Evolutionary conservation across 2,329 filamentous ascomycete genomes (phyloP), one percentile per base, ranked within the genome.

Genomic region (Talaromyces sp.): DNA sequence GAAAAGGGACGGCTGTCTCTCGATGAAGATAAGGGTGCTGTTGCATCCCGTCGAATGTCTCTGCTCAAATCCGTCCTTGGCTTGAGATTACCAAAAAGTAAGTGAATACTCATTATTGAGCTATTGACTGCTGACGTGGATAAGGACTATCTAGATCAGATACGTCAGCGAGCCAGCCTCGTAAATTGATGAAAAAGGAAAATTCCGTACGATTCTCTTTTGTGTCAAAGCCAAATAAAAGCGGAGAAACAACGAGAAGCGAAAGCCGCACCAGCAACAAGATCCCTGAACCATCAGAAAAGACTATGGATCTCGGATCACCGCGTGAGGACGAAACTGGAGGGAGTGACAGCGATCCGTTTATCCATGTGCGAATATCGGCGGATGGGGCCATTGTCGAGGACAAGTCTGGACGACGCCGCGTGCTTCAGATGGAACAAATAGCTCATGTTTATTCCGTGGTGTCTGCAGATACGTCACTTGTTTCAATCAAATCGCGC

Each of bases 161-260:
- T 22, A 69, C 72, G 9, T 66, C 67, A 3, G 65, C 69, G 2
- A 69, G 66, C 41, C 67, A 67, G 43, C 66, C 72, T 60, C 73
- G 70, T 35, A 72, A 69, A 39, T 65, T 75, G 13, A 65, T 72
- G 52, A 74, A 73, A 50, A 68, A 70, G 58, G 71, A 69, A 48
- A 73, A 74, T 41, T 73, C 68, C 2, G 69, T 75, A 37, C 69
- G 72, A 10, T 73, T 75, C 56, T 73, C 72, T 16, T 70, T 74
- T 19, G 70, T 73, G 11, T 69, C 68, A 1, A 73, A 70, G 47
- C 58, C 67, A 1, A 65, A 68, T 11, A 69, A 67, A 33, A 68
- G 64, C 31, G 66, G 66, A 37, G 66, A 64, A 35, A 67, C 67
- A 14, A 62, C 60, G 3, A 65, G 67, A 19, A 69, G 65, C 6